These are phyloP conservation scores for Irpex rosettiformis DNA, from an alignment of 1,284 basidiomycete species.

Conservation along the genomic window DNA sequence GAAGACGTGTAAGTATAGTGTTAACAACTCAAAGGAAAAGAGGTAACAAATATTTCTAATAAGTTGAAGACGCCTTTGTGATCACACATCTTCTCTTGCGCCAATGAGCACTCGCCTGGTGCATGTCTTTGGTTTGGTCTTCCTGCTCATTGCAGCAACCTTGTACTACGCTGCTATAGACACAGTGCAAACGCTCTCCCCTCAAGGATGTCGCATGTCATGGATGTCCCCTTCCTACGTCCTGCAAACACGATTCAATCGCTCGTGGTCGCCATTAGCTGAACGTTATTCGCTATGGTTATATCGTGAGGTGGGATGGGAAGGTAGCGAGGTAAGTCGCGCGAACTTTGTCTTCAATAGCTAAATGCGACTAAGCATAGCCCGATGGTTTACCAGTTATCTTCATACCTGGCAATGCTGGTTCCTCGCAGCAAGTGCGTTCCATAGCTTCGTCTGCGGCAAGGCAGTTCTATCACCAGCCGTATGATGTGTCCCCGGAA, in stretches of 20 bases:
- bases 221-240: constrained; percentile 95
- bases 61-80: background rate
- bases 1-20: background rate
- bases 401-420: constrained; percentile 97
- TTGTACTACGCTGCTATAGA: constrained; percentile 27
- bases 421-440: constrained; percentile 90
- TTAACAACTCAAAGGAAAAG: background rate
- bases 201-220: constrained; percentile 95
- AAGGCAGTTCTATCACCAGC: constrained; percentile 71
- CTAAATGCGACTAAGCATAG: constrained; percentile 29
- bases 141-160: constrained; percentile 20
- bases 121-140: constrained; percentile 17
- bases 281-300: constrained; percentile 82
- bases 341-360: constrained; percentile 10
- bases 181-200: constrained; percentile 32
- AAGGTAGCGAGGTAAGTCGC: constrained; percentile 54
- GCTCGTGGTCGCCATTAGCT: constrained; percentile 66
- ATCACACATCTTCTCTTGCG: constrained; percentile 9
- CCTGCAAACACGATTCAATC: constrained; percentile 59
- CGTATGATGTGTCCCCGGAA: constrained; percentile 45
- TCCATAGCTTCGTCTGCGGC: constrained; percentile 92
- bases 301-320: constrained; percentile 90
- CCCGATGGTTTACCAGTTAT: constrained; percentile 75
- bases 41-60: background rate
- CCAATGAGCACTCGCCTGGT: constrained; percentile 16